These are phyloP conservation scores for Mycena kentingensis DNA, from an alignment of 768 basidiomycete species.

Conservation along the genomic window DNA sequence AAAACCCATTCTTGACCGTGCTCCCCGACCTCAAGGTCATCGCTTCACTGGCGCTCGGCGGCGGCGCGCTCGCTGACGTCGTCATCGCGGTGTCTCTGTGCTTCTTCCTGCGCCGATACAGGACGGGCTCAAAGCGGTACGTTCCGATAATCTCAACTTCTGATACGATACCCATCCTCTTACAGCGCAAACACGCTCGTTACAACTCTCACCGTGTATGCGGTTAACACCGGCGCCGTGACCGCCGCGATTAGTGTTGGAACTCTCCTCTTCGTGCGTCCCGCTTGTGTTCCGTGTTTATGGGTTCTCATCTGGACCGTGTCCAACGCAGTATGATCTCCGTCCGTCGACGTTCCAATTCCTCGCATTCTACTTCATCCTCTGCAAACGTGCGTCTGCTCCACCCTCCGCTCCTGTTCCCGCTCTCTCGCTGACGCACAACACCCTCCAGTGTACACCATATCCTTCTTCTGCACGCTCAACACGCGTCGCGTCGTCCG, in stretches of 20 bases:
- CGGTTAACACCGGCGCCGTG: constrained; percentile 57
- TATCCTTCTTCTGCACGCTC: constrained; percentile 46
- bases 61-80: constrained; percentile 53
- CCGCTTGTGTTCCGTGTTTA: neutral
- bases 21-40: constrained; percentile 42
- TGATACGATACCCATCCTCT: neutral
- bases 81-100: constrained; percentile 53
- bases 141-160: constrained; percentile 14
- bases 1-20: constrained; percentile 34
- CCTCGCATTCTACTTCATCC: constrained; percentile 57
- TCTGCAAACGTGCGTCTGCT: constrained; percentile 55
- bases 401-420: neutral
- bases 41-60: constrained; percentile 49
- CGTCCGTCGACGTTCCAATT: constrained; percentile 56
- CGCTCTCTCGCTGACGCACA: neutral
- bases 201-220: constrained; percentile 57
- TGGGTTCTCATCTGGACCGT: neutral
- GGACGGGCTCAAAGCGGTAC: constrained; percentile 48
- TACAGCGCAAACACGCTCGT: constrained; percentile 58
- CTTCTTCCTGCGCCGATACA: constrained; percentile 54
- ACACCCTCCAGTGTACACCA: constrained; percentile 40
- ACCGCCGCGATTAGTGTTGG: constrained; percentile 46
- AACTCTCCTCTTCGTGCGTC: constrained; percentile 39
- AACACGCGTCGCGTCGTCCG: constrained; percentile 56
- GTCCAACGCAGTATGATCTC: constrained; percentile 47